phyloP scores from a whole-genome alignment of 1,284 basidiomycete species.

The Microbotryomycetes sp. region DNA sequence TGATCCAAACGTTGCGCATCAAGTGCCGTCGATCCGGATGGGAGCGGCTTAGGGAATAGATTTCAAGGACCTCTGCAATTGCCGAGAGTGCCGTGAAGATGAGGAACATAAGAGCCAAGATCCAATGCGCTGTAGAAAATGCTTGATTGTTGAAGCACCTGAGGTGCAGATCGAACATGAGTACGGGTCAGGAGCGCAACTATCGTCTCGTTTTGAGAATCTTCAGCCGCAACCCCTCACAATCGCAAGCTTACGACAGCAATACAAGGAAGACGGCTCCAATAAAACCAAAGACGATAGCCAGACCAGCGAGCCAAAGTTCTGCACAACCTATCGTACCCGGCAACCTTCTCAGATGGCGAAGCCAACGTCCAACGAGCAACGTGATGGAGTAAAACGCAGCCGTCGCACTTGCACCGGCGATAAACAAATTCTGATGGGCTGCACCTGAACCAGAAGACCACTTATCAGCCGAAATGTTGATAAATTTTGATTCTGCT shows the following conservation, averaged over 20 bases:
- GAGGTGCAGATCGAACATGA: too few species aligned
- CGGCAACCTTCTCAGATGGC: background rate
- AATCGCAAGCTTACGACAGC: background rate
- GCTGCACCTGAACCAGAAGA: background rate
- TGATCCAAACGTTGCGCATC: conserved; percentile 45
- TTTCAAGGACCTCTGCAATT: background rate
- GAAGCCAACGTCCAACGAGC: background rate
- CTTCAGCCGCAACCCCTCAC: too few species aligned
- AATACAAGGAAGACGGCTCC: background rate
- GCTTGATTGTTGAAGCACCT: background rate
- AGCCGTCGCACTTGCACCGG: background rate
- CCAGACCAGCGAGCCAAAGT: background rate
- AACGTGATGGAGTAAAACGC: background rate
- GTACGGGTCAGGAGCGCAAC: too few species aligned
- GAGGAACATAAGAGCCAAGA: background rate
- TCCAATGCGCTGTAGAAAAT: background rate
- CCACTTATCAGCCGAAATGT: background rate
- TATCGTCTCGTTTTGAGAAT: too few species aligned
- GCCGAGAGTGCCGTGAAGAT: background rate
- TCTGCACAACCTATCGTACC: background rate
- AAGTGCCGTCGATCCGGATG: conserved; percentile 45
- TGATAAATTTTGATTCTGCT: background rate
- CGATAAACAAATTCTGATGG: background rate
- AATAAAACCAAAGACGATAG: background rate
- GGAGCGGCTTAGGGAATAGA: background rate